Conservation (phyloP, 257 asterid genomes). For the Salvia hispanica region DNA sequence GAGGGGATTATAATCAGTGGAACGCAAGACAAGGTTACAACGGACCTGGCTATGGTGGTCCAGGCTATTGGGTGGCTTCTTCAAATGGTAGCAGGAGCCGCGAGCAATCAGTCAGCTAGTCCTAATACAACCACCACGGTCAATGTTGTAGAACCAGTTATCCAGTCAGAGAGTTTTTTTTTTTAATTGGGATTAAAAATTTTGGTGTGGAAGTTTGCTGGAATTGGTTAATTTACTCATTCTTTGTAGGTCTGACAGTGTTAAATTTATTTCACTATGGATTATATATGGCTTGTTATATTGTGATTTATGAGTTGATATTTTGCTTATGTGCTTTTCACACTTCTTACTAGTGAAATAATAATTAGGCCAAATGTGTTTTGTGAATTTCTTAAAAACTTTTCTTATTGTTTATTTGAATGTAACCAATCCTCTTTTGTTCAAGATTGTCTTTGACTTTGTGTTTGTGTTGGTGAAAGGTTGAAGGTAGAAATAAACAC, state of each 20-base stretch:
- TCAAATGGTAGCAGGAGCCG: slow-evolving; percentile 58
- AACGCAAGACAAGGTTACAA: slow-evolving; percentile 61
- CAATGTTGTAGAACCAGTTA: slow-evolving; percentile 40
- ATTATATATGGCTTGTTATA: neutral
- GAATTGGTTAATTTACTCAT: slow-evolving; percentile 29
- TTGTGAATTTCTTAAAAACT: too few species aligned
- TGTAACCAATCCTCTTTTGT: too few species aligned
- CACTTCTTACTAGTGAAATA: neutral
- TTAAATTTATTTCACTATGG: neutral
- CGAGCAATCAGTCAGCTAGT: slow-evolving; percentile 66
- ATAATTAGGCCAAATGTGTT: neutral
- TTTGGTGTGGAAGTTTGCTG: slow-evolving; percentile 31
- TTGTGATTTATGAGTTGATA: neutral
- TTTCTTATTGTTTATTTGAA: too few species aligned
- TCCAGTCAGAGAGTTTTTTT: slow-evolving; percentile 15
- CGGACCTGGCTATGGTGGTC: slow-evolving; percentile 57
- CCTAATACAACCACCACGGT: slow-evolving; percentile 12
- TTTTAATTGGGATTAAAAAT: slow-evolving; percentile 23
- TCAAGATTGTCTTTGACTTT: too few species aligned
- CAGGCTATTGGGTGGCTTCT: slow-evolving; percentile 42
- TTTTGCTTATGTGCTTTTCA: neutral
- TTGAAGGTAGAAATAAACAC: too few species aligned
- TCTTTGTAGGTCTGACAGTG: slow-evolving; percentile 28
- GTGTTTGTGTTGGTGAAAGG: too few species aligned
- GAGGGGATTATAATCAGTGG: slow-evolving; percentile 57